Percentiles rank a stretch among this genome's conserved stretches.
phyloP scores from a whole-genome alignment of 371 early-diverging fungal genomes.

The Rozella allomycis region DNA sequence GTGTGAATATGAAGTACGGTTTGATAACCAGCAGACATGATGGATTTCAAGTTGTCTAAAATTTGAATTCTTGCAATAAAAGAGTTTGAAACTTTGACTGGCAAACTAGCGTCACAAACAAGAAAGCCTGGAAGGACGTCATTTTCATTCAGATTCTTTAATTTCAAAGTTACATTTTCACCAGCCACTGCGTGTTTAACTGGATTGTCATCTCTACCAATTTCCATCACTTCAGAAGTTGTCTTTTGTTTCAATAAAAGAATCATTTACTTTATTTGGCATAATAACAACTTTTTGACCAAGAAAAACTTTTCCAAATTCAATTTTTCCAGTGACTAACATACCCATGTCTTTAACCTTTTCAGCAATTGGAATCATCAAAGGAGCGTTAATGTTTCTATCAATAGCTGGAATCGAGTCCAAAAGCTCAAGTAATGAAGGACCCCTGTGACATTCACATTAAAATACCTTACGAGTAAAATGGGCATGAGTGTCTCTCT shows the following conservation, averaged over 20 bases:
- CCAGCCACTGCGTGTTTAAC: conserved; percentile 54
- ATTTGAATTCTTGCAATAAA: conserved; percentile 77
- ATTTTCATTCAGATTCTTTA: conserved; percentile 83
- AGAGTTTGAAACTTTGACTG: conserved; percentile 43
- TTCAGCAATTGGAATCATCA: conserved; percentile 81
- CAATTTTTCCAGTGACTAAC: conserved; percentile 79
- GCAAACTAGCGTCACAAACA: conserved; percentile 47
- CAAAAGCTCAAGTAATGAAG: conserved; percentile 68
- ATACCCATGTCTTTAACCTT: conserved; percentile 95
- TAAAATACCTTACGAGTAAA: conserved; percentile 26
- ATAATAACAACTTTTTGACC: conserved; percentile 60
- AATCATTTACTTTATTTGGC: conserved; percentile 54
- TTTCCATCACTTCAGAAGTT: conserved; percentile 45
- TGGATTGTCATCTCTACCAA: conserved; percentile 63
- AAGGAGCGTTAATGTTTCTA: conserved; percentile 58
- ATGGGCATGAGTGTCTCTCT: conserved; percentile 48
- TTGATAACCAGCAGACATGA: conserved; percentile 78
- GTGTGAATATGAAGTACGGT: conserved; percentile 81
- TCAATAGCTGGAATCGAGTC: conserved; percentile 50
- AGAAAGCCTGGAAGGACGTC: conserved; percentile 70
- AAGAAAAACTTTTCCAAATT: conserved; percentile 69
- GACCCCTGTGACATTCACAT: conserved; percentile 25
- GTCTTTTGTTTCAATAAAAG: conserved; percentile 3
- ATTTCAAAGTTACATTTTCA: conserved; percentile 73
- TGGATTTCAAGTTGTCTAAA: conserved; percentile 76